Percentiles rank a stretch among this genome's conserved stretches.
These are phyloP conservation scores for Panicum miliaceum DNA, from an alignment of 176 grass and related monocot genomes.

Conservation along the genomic window DNA sequence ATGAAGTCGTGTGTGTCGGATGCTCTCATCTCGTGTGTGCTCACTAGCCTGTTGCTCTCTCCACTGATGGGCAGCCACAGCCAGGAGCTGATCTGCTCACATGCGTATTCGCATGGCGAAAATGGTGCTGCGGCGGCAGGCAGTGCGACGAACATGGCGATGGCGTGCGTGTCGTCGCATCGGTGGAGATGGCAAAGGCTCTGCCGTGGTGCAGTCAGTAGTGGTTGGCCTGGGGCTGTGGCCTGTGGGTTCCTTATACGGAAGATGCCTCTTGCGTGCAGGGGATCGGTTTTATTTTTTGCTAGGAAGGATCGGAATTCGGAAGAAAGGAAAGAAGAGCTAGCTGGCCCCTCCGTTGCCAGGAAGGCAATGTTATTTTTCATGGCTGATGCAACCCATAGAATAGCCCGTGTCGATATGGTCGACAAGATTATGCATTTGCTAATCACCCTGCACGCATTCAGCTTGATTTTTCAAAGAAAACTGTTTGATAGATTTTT, in stretches of 20 bases:
- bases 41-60: too few relatives aligned
- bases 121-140: slow-evolving; percentile 16
- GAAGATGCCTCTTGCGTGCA: slow-evolving; percentile 10
- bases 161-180: background rate
- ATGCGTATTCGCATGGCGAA: background rate
- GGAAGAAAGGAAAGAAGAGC: background rate
- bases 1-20: background rate
- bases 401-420: background rate
- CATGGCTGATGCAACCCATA: background rate
- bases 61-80: background rate
- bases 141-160: slow-evolving; percentile 21
- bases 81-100: background rate
- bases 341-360: background rate
- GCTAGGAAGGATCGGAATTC: too few relatives aligned
- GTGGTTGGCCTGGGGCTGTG: background rate
- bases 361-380: background rate
- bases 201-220: background rate
- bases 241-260: background rate
- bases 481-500: background rate
- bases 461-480: background rate
- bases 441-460: background rate
- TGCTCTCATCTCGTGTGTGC: too few relatives aligned
- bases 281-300: background rate
- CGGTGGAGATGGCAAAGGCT: slow-evolving; percentile 2
- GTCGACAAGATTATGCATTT: background rate